Percentiles rank a stretch among this genome's conserved stretches.
Evolutionary conservation across 352 stramenopile species (phyloP).

Genomic region (Globisporangium camurandrum): DNA sequence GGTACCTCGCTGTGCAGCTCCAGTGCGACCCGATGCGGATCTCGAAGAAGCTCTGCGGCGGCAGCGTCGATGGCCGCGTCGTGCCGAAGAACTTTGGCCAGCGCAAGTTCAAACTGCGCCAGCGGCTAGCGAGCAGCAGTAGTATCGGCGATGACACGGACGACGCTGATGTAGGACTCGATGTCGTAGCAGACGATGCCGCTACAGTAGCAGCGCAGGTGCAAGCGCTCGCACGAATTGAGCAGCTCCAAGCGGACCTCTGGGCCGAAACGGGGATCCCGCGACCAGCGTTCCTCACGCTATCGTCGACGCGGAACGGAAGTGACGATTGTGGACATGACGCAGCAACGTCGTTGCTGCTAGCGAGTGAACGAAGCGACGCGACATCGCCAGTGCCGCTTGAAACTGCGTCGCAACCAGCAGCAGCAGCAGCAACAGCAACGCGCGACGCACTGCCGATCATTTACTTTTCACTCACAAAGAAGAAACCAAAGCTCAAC

Average conservation of each 20-base stretch:
- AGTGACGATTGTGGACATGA: neutral
- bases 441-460: slow-evolving; percentile 61
- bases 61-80: slow-evolving; percentile 52
- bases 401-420: neutral
- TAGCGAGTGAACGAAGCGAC: neutral
- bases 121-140: slow-evolving; percentile 44
- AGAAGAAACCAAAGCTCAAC: slow-evolving; percentile 42
- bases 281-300: slow-evolving; percentile 44
- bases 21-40: slow-evolving; percentile 80
- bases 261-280: slow-evolving; percentile 48
- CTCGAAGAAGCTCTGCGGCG: slow-evolving; percentile 74
- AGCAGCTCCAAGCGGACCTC: slow-evolving; percentile 41
- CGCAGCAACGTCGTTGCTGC: slow-evolving; percentile 1
- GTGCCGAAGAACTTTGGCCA: slow-evolving; percentile 77
- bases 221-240: slow-evolving; percentile 31
- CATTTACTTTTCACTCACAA: slow-evolving; percentile 78
- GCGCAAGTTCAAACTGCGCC: slow-evolving; percentile 68
- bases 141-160: neutral
- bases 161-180: too few relatives aligned
- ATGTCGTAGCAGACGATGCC: too few relatives aligned
- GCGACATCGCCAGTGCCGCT: neutral
- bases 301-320: slow-evolving; percentile 39
- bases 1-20: slow-evolving; percentile 67
- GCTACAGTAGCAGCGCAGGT: too few relatives aligned
- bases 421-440: neutral